A percentile compares a stretch with the other conserved stretches of the same genome.
phyloP scores from a whole-genome alignment of 2,329 filamentous ascomycete species.

The Fusarium sp. region DNA sequence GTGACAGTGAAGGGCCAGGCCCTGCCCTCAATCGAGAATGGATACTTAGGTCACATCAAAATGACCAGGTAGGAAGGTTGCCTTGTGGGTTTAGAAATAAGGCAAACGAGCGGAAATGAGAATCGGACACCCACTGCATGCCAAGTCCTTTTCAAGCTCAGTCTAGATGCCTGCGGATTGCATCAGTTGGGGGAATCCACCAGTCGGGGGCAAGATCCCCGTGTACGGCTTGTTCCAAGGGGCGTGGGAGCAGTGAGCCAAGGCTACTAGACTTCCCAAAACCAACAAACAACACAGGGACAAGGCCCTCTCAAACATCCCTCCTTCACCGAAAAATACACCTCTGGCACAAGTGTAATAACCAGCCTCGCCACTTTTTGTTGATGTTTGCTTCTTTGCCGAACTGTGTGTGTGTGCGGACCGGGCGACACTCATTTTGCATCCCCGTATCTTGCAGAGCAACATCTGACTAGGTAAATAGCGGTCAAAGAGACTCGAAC shows the following conservation, averaged over 20 bases:
- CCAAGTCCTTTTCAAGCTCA: not conserved
- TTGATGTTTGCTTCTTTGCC: not conserved
- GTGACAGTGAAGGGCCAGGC: not conserved
- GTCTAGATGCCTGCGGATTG: not conserved
- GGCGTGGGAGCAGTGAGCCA: not conserved
- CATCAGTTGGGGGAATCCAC: not conserved
- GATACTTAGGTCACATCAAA: not conserved
- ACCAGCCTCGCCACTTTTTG: not conserved
- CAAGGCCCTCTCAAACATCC: not conserved
- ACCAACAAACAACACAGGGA: not conserved
- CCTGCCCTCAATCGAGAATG: not conserved
- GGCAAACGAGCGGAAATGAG: not conserved
- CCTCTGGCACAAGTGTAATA: not conserved
- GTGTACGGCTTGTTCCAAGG: not conserved
- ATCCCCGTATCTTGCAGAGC: not conserved
- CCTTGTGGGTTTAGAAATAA: not conserved
- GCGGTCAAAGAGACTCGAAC: not conserved
- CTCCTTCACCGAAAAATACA: not conserved
- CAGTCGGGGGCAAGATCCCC: not conserved
- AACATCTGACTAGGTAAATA: not conserved
- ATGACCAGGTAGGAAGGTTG: not conserved
- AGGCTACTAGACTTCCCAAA: not conserved
- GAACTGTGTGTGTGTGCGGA: not conserved
- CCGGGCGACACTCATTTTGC: not conserved
- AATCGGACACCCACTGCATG: not conserved